Conservation (phyloP, 2,329 filamentous ascomycete species). For the Malbranchea zuffiana region DNA sequence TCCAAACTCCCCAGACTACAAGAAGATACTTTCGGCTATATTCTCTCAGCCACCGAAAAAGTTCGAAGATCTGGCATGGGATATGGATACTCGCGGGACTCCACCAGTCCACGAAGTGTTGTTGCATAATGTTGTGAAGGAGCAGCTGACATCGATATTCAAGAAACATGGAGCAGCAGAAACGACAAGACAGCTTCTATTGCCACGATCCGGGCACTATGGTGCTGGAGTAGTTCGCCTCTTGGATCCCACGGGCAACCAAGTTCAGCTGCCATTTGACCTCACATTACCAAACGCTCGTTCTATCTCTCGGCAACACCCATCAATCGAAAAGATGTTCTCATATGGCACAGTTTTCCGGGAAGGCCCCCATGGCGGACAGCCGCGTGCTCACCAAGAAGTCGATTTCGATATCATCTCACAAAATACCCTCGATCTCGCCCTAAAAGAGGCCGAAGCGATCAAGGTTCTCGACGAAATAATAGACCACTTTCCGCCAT, state of each 20-base stretch:
- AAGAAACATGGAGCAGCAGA: slow-evolving; percentile 83
- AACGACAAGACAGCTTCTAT: slow-evolving; percentile 59
- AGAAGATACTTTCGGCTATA: slow-evolving; percentile 76
- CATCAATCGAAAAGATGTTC: slow-evolving; percentile 63
- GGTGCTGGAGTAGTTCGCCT: slow-evolving; percentile 62
- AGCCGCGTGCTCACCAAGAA: slow-evolving; percentile 73
- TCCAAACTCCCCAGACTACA: slow-evolving; percentile 74
- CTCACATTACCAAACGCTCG: slow-evolving; percentile 81
- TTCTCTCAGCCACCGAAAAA: slow-evolving; percentile 67
- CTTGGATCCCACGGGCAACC: slow-evolving; percentile 71
- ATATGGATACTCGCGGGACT: slow-evolving; percentile 50
- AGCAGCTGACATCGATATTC: slow-evolving; percentile 66
- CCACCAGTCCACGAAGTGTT: slow-evolving; percentile 46
- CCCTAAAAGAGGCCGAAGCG: slow-evolving; percentile 83
- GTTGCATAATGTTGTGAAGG: slow-evolving; percentile 61
- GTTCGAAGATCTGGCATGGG: slow-evolving; percentile 72
- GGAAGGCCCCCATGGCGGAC: slow-evolving; percentile 64
- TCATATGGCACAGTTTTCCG: slow-evolving; percentile 82
- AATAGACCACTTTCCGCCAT: slow-evolving; percentile 64
- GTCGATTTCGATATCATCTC: slow-evolving; percentile 97
- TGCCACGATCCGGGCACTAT: slow-evolving; percentile 75
- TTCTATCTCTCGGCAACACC: slow-evolving; percentile 57
- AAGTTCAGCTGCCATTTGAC: slow-evolving; percentile 90
- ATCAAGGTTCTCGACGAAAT: slow-evolving; percentile 93
- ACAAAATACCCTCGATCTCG: slow-evolving; percentile 64